These are phyloP conservation scores for Aspergillus arachidicola DNA, from an alignment of 2,329 filamentous ascomycete species.

Conservation along the genomic window DNA sequence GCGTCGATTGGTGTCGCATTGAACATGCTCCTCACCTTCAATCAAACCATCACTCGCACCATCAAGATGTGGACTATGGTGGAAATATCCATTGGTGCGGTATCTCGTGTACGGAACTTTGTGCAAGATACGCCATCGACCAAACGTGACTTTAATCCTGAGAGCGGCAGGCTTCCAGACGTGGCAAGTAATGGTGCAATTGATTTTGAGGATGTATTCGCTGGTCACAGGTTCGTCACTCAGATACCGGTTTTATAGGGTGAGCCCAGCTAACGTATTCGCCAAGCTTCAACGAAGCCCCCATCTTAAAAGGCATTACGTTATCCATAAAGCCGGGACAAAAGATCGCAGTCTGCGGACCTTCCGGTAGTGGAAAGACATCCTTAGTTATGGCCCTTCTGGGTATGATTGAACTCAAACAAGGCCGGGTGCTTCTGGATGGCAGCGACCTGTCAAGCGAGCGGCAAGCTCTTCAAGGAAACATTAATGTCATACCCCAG, in stretches of 20 bases:
- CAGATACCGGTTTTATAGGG: neutral
- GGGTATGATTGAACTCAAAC: conserved; percentile 30
- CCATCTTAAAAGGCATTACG: conserved; percentile 28
- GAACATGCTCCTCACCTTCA: conserved; percentile 51
- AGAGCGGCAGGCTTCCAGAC: conserved; percentile 17
- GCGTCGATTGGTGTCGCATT: conserved; percentile 52
- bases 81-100: conserved; percentile 30
- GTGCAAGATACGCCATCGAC: conserved; percentile 37
- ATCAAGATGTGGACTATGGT: conserved; percentile 25
- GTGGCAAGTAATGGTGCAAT: conserved; percentile 19
- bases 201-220: conserved; percentile 16
- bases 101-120: conserved; percentile 53
- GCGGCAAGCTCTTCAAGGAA: conserved; percentile 19
- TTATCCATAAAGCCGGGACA: conserved; percentile 28
- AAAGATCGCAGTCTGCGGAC: conserved; percentile 36
- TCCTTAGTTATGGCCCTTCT: conserved; percentile 26
- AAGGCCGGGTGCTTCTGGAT: conserved; percentile 27
- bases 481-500: conserved; percentile 29
- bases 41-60: conserved; percentile 42
- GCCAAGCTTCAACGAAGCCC: neutral
- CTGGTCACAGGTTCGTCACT: neutral
- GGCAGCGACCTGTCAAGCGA: conserved; percentile 23
- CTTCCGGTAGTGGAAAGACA: conserved; percentile 25
- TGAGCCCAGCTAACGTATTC: neutral
- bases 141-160: conserved; percentile 2